Evolutionary conservation across 169 alveolate species (phyloP), one percentile per base, ranked within the genome.

Genomic region (Cryptosporidium viatorum): DNA sequence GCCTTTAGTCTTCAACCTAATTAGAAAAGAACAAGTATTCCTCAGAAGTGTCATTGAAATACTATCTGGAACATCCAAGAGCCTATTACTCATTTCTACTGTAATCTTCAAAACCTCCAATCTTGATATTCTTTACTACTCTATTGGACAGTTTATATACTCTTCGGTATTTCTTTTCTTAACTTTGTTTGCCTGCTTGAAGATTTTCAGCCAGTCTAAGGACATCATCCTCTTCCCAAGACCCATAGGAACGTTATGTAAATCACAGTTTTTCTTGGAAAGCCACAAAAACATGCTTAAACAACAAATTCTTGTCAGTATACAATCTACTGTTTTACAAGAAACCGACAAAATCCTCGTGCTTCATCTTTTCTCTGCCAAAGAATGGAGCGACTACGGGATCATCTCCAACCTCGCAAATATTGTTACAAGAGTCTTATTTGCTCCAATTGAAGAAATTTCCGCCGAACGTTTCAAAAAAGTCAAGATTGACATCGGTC

Each of bases 351-450:
- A 80, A 43, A 59, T 80, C n/a, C 67, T 80, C 21, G 50, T 80
- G 2, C 50, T 80, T 5, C 41, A 33, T 18, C 70, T 80, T 6
- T 65, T 80, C 62, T 62, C 73, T 1, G 52, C 73, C 21, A 21
- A 60, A 41, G 89, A 80, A 26, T 80, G 89, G 89, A 80, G 89
- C n/a, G 62, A 39, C 70, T 80, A 41, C 59, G 73, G 80, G 14
- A 51, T 80, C 7, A 80, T 80, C 26, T 80, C 75, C 18, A 80
- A 80, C 68, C 67, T 80, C 8, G 89, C 89, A 1, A 80, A 80
- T 26, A 65, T 65, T 60, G 75, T 50, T 33, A 65, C 75, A 10
- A 80, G 89, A 35, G 75, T 80, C 37, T 12, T 80, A 10, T 62
- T 80, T 48, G 39, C 89, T 21, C 89, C 89, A 6, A 80, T 80